These are phyloP conservation scores for Phytophthora podocarpi DNA, from an alignment of 352 stramenopile species.

Conservation along the genomic window DNA sequence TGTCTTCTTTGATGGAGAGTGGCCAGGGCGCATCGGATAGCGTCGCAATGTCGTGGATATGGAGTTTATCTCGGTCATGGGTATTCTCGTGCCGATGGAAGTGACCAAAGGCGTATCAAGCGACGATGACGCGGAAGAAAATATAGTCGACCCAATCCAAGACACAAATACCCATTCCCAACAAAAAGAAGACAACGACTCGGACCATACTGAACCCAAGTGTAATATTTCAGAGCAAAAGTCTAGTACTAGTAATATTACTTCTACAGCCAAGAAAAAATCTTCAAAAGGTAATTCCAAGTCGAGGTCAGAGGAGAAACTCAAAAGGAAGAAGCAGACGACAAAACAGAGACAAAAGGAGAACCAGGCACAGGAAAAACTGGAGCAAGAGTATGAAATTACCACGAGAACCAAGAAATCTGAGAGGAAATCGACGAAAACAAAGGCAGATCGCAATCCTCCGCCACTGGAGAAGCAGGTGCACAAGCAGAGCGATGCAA, in stretches of 20 bases:
- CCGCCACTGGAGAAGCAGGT: background rate
- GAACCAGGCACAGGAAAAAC: too few species aligned
- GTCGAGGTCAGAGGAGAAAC: background rate
- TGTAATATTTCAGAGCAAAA: too few species aligned
- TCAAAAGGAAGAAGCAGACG: background rate
- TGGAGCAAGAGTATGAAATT: too few species aligned
- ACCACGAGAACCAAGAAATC: background rate
- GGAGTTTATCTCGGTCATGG: conserved; percentile 22
- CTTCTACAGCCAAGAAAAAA: too few species aligned
- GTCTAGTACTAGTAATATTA: too few species aligned
- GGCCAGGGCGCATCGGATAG: too few species aligned
- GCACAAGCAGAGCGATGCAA: background rate
- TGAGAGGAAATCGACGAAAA: background rate
- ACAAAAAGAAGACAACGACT: background rate
- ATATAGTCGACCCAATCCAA: too few species aligned
- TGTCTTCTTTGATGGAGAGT: too few species aligned
- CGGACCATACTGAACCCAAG: background rate
- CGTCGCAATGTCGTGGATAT: too few species aligned
- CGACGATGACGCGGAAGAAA: background rate
- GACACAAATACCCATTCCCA: background rate
- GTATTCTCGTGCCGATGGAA: conserved; percentile 16
- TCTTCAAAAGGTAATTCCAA: background rate
- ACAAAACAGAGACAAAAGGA: background rate
- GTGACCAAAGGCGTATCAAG: conserved; percentile 8
- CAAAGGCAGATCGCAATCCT: background rate